Percentiles rank a stretch among this genome's conserved stretches.
phyloP scores from a whole-genome alignment of 2,329 filamentous ascomycete species.

The Xylariaceae sp. region DNA sequence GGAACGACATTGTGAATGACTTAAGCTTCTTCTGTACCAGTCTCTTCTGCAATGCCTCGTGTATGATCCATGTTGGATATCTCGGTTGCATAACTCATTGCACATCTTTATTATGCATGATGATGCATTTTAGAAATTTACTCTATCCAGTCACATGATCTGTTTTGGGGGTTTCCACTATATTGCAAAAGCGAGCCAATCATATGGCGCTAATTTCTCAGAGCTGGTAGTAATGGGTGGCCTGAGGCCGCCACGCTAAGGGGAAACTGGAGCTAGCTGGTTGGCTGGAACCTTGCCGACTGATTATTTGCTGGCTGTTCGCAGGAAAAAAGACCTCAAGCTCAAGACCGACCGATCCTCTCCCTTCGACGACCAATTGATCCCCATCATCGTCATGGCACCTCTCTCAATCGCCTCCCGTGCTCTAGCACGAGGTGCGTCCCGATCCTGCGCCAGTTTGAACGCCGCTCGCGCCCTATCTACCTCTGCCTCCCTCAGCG shows the following conservation, averaged over 20 bases:
- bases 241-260: constrained; percentile 37
- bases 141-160: no score
- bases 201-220: constrained; percentile 30
- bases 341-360: constrained; percentile 21
- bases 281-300: constrained; percentile 12
- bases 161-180: no score
- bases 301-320: no score
- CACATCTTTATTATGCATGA: no score
- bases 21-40: no score
- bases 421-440: constrained; percentile 60
- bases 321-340: constrained; percentile 51
- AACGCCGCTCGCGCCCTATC: constrained; percentile 50
- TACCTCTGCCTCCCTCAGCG: constrained; percentile 46
- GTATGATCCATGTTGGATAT: no score
- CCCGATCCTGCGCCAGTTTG: constrained; percentile 35
- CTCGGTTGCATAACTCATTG: no score
- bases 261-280: constrained; percentile 11
- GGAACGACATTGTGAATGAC: no score
- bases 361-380: constrained; percentile 29
- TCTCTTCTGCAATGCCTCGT: no score
- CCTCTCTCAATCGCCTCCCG: constrained; percentile 65
- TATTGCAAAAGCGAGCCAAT: no score
- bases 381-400: constrained; percentile 50
- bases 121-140: no score
- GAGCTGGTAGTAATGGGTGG: constrained; percentile 31